Conservation (phyloP, 352 stramenopile species). For the Phytophthora kernoviae region DNA sequence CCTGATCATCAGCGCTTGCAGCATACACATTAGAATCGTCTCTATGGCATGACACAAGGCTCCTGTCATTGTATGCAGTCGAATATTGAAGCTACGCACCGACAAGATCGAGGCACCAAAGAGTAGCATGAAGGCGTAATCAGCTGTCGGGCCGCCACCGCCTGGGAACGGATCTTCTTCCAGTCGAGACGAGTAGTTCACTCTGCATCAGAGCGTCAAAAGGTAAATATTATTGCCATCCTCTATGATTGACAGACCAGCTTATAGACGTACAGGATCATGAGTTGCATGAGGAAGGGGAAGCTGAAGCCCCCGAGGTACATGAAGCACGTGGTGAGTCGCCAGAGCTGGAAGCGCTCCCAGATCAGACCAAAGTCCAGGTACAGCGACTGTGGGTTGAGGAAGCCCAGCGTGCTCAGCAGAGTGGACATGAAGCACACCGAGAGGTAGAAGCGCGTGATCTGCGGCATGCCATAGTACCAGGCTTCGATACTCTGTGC, state of each 20-base stretch:
- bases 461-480: conserved; percentile 85
- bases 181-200: conserved; percentile 83
- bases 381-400: conserved; percentile 85
- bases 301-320: conserved; percentile 90
- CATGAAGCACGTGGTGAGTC: conserved; percentile 88
- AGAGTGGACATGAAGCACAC: conserved; percentile 85
- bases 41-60: background rate
- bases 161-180: conserved; percentile 87
- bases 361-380: conserved; percentile 87
- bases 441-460: conserved; percentile 88
- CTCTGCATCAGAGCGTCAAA: conserved; percentile 34
- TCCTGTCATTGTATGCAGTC: too few species aligned
- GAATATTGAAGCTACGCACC: conserved; percentile 40
- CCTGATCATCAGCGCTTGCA: conserved; percentile 31
- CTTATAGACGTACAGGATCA: conserved; percentile 74
- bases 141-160: conserved; percentile 76
- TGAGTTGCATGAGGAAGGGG: conserved; percentile 91
- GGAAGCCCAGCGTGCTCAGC: conserved; percentile 75
- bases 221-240: too few species aligned
- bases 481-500: conserved; percentile 78
- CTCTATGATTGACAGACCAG: too few species aligned
- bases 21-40: background rate
- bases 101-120: conserved; percentile 78
- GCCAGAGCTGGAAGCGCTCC: conserved; percentile 90
- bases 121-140: conserved; percentile 92